Percentiles rank a stretch among this genome's conserved stretches.
Evolutionary conservation across 192 early-diverging fungal species (phyloP).

Genomic region (Coemansia sp.): DNA sequence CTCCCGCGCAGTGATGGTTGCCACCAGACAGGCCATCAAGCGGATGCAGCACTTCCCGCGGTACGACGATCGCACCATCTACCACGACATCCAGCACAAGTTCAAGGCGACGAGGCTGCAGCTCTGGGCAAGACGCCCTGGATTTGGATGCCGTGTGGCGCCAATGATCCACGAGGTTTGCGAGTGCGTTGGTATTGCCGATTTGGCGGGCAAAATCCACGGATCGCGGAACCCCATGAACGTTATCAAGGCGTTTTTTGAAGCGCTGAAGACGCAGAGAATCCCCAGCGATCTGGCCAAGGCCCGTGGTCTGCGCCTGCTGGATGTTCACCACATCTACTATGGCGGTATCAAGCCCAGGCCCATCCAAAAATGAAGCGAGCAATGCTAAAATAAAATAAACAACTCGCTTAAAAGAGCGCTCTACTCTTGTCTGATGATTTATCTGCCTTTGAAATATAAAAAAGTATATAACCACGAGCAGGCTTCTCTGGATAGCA

Average conservation of each 20-base stretch:
- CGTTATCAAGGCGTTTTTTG: conserved; percentile 95
- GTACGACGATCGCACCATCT: conserved; percentile 92
- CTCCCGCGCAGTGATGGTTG: conserved; percentile 78
- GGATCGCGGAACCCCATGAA: conserved; percentile 98
- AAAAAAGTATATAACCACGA: not conserved
- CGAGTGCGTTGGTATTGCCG: conserved; percentile 88
- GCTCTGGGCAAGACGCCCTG: conserved; percentile 82
- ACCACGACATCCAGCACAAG: conserved; percentile 80
- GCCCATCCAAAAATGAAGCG: not conserved
- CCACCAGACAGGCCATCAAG: conserved; percentile 82
- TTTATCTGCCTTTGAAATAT: too few relatives aligned
- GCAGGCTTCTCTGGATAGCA: not conserved
- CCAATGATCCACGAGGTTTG: conserved; percentile 94
- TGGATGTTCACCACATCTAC: conserved; percentile 87
- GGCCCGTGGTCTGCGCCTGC: conserved; percentile 78
- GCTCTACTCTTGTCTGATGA: not conserved
- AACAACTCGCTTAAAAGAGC: not conserved
- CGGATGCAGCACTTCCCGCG: conserved; percentile 78
- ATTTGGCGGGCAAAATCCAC: conserved; percentile 83
- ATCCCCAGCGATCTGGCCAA: conserved; percentile 82
- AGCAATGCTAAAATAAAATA: not conserved
- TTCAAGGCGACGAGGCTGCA: conserved; percentile 83
- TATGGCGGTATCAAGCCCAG: conserved; percentile 60
- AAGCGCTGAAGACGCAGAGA: conserved; percentile 76
- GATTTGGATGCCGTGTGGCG: conserved; percentile 92